A percentile compares a stretch with the other conserved stretches of the same genome.
phyloP scores from a whole-genome alignment of 805 yeast species.

The Barnettozyma botsteinii region DNA sequence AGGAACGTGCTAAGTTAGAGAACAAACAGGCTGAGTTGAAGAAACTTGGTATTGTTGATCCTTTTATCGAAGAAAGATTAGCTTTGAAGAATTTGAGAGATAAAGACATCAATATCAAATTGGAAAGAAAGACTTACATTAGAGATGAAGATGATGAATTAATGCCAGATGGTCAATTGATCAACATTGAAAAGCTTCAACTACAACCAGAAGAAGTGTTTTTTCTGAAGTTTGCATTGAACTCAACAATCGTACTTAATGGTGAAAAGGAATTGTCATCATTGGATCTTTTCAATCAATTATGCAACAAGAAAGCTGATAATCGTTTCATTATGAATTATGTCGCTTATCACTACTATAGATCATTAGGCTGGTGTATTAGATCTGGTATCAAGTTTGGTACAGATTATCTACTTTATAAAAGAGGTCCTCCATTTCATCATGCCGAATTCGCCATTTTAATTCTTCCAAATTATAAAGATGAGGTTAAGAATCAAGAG shows the following conservation, averaged over 20 bases:
- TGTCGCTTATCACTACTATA: constrained; percentile 77
- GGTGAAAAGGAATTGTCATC: constrained; percentile 17
- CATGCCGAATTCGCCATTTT: constrained; percentile 85
- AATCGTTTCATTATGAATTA: constrained; percentile 37
- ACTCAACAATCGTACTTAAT: constrained; percentile 35
- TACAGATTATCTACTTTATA: constrained; percentile 74
- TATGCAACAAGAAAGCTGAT: constrained; percentile 14
- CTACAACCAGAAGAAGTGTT: constrained; percentile 71
- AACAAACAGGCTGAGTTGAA: constrained; percentile 36
- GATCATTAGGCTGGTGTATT: constrained; percentile 92
- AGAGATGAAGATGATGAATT: constrained; percentile 35
- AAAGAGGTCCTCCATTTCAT: constrained; percentile 90
- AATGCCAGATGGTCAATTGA: constrained; percentile 28
- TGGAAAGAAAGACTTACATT: constrained; percentile 18
- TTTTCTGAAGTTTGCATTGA: constrained; percentile 57
- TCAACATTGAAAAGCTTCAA: constrained; percentile 39
- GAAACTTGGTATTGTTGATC: constrained; percentile 32
- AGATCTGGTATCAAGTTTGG: constrained; percentile 91
- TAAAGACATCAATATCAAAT: constrained; percentile 21
- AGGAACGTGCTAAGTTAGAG: constrained; percentile 58
- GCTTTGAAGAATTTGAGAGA: constrained; percentile 28
- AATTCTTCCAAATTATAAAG: constrained; percentile 37
- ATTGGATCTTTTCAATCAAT: constrained; percentile 10
- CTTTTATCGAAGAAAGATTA: constrained; percentile 29
- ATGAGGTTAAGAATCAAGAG: constrained; percentile 25